phyloP scores from a whole-genome alignment of 768 basidiomycete species.

The Amanita pseudoporphyria region DNA sequence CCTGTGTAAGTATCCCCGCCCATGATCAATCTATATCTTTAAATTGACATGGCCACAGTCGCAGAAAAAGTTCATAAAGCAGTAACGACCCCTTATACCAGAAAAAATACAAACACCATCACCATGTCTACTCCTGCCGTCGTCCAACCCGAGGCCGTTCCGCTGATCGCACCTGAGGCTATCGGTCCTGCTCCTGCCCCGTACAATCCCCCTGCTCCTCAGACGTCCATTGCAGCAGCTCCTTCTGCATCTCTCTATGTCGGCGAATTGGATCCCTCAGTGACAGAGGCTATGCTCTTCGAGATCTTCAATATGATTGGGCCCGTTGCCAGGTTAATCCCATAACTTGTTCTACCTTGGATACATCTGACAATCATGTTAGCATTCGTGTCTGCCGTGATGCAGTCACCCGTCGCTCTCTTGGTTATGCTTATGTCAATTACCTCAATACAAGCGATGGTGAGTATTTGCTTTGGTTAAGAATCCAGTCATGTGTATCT shows the following conservation, averaged over 20 bases:
- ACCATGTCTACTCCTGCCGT: conserved; percentile 51
- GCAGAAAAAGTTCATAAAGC: conserved; percentile 81
- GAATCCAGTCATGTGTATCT: conserved; percentile 6
- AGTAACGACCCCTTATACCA: conserved; percentile 76
- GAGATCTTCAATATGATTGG: conserved; percentile 99
- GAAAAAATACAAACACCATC: conserved; percentile 32
- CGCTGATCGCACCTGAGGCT: conserved; percentile 41
- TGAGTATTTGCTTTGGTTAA: conserved; percentile 23
- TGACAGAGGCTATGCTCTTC: conserved; percentile 99
- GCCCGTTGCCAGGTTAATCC: conserved; percentile 84
- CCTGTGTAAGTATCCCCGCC: conserved; percentile 44
- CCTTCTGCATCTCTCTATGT: conserved; percentile 96
- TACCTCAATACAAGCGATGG: conserved; percentile 94
- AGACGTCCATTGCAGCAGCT: conserved; percentile 46
- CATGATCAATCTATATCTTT: conserved; percentile 9
- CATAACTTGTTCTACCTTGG: conserved; percentile 5
- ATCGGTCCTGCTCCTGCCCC: conserved; percentile 37
- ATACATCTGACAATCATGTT: conserved; percentile 2
- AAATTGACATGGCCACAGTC: conserved; percentile 23
- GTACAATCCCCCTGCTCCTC: conserved; percentile 50
- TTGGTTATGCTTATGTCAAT: conserved; percentile 99
- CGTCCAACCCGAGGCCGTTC: conserved; percentile 41
- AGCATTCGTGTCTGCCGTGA: conserved; percentile 99
- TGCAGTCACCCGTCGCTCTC: conserved; percentile 97
- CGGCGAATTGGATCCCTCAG: conserved; percentile 95